phyloP scores from a whole-genome alignment of 2,329 filamentous ascomycete species.

The Leptographium galeiforme region DNA sequence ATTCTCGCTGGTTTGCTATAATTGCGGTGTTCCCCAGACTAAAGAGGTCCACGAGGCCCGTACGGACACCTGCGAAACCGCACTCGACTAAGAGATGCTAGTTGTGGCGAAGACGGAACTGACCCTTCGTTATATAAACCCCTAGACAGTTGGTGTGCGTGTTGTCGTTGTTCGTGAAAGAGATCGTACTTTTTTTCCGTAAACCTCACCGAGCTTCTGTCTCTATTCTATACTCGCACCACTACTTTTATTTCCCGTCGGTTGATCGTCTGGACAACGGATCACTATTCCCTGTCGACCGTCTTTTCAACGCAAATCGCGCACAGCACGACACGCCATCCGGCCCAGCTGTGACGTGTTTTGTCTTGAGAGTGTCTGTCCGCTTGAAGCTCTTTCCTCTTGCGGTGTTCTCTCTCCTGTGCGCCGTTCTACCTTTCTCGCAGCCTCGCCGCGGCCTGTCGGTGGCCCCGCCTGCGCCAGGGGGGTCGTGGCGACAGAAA shows the following conservation, averaged over 20 bases:
- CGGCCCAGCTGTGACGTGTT: slow-evolving; percentile 7
- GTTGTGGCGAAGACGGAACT: slow-evolving; percentile 5
- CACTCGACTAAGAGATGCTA: background rate
- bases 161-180: background rate
- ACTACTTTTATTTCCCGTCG: background rate
- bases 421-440: background rate
- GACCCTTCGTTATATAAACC: background rate
- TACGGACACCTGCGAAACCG: background rate
- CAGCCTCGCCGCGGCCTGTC: background rate
- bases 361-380: background rate
- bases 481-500: background rate
- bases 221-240: background rate
- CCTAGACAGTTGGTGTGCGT: too few relatives aligned
- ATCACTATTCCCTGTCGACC: background rate
- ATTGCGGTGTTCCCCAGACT: background rate
- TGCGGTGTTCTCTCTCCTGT: background rate
- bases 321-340: slow-evolving; percentile 6
- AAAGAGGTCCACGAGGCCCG: background rate
- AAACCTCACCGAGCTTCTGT: background rate
- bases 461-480: background rate
- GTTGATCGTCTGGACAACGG: background rate
- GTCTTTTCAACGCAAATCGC: background rate
- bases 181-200: background rate
- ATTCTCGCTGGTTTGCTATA: background rate
- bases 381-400: background rate